Percentiles rank a stretch among this genome's conserved stretches.
Conservation (phyloP, 1,284 basidiomycete genomes). For the Coniferiporia sulphurascens region DNA sequence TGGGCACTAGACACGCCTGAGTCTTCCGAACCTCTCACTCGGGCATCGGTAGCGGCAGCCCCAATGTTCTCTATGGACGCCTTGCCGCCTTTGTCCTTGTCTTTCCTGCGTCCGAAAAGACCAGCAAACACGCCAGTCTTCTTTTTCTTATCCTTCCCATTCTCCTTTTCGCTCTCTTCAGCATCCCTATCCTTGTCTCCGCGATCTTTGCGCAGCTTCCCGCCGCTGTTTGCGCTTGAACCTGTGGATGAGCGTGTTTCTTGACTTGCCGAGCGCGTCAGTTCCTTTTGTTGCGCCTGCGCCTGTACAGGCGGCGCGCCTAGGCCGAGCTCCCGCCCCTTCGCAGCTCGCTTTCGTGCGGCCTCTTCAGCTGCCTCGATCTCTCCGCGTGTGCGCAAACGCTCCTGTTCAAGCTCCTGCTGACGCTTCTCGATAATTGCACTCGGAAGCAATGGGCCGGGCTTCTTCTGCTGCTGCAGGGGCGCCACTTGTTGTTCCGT, state of each 20-base stretch:
- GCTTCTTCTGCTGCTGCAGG: constrained; percentile 19
- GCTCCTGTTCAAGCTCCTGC: constrained; percentile 55
- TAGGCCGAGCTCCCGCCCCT: constrained; percentile 23
- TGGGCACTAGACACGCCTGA: constrained; percentile 19
- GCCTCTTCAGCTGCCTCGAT: constrained; percentile 52
- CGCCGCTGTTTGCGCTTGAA: constrained; percentile 26
- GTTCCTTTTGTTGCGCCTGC: constrained; percentile 13
- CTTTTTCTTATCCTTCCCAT: constrained; percentile 44
- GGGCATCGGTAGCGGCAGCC: constrained; percentile 33
- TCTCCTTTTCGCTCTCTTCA: constrained; percentile 38
- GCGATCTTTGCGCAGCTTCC: constrained; percentile 66
- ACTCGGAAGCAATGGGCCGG: constrained; percentile 41
- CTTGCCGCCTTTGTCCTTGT: constrained; percentile 69
- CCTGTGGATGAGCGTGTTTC: constrained; percentile 21
- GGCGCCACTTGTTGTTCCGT: constrained; percentile 10
- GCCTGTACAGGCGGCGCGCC: constrained; percentile 8
- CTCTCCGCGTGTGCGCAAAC: constrained; percentile 58
- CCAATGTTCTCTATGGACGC: constrained; percentile 44
- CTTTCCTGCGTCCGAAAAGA: constrained; percentile 72
- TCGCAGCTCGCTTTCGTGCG: constrained; percentile 46
- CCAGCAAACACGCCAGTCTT: constrained; percentile 67
- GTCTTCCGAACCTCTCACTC: constrained; percentile 25
- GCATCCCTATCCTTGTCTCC: constrained; percentile 26
- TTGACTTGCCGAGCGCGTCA: constrained; percentile 14
- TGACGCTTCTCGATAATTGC: constrained; percentile 47